Evolutionary conservation across 1,284 basidiomycete genomes (phyloP).

Genomic region (Peniophora sp.): DNA sequence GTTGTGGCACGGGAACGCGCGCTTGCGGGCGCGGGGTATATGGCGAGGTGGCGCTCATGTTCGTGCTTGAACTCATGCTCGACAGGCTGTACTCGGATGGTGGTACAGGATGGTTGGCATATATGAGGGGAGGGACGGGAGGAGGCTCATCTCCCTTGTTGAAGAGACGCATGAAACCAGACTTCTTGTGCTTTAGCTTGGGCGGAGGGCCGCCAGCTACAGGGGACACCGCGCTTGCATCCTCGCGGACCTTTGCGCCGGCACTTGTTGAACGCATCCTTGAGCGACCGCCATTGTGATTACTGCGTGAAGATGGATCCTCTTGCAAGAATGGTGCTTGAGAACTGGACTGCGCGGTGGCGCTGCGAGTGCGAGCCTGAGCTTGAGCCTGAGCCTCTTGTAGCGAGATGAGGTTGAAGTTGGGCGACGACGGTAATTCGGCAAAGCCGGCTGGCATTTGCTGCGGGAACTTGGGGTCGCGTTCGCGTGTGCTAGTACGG

Average conservation of each 20-base stretch:
- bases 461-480: conserved; percentile 23
- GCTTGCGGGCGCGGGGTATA: neutral
- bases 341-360: conserved; percentile 21
- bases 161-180: conserved; percentile 75
- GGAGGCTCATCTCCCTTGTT: conserved; percentile 46
- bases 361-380: conserved; percentile 43
- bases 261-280: conserved; percentile 56
- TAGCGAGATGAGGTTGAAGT: conserved; percentile 62
- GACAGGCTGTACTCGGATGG: neutral
- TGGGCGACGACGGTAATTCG: conserved; percentile 35
- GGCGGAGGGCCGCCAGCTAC: conserved; percentile 12
- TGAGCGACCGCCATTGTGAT: conserved; percentile 15
- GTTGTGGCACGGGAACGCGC: conserved; percentile 9
- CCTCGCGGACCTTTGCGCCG: conserved; percentile 29
- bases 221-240: neutral
- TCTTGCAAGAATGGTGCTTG: conserved; percentile 10
- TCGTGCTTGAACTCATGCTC: neutral
- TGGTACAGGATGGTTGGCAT: conserved; percentile 16
- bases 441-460: conserved; percentile 31
- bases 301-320: conserved; percentile 9
- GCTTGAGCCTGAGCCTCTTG: conserved; percentile 66
- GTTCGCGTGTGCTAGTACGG: conserved; percentile 13
- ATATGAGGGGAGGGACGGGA: conserved; percentile 36
- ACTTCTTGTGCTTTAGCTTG: conserved; percentile 67
- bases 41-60: neutral